Percentiles rank a stretch among this genome's conserved stretches.
Evolutionary conservation across 108 stramenopile genomes (phyloP).

Genomic region (Seminavis robusta): DNA sequence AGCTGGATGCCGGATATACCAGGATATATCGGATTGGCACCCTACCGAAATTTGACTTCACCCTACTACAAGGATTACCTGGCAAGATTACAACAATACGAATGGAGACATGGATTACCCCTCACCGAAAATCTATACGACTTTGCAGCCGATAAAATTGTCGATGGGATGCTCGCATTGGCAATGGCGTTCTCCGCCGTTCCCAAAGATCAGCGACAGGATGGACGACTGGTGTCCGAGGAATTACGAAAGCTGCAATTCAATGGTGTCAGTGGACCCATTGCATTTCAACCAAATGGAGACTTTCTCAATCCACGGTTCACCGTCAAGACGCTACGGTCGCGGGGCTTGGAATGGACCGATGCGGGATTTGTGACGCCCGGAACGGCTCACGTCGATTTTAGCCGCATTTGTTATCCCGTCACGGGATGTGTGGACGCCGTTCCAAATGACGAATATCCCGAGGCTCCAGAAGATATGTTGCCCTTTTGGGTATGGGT

Average conservation of each 20-base stretch:
- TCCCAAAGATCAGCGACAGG: neutral
- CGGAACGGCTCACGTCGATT: neutral
- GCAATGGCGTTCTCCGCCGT: neutral
- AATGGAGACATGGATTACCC: too few species aligned
- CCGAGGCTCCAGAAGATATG: neutral
- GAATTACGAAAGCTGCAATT: neutral
- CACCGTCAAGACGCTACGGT: neutral
- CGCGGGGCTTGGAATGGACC: neutral
- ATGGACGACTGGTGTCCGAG: neutral
- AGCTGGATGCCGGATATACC: neutral
- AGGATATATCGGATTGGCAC: neutral
- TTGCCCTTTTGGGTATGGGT: neutral
- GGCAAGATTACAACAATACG: neutral
- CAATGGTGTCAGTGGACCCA: conserved; percentile 1
- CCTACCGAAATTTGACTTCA: neutral
- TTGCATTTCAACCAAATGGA: conserved; percentile 1
- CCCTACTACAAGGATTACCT: neutral
- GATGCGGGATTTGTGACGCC: neutral
- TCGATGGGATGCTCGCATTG: neutral
- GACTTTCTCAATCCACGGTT: neutral
- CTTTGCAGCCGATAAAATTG: neutral
- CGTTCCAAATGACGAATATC: neutral
- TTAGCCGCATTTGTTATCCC: neutral
- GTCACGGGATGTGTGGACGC: neutral
- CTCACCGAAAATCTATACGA: conserved; percentile 3